Percentiles rank a stretch among this genome's conserved stretches.
Conservation (phyloP, 2,329 filamentous ascomycete genomes). For the Botrytis aclada region DNA sequence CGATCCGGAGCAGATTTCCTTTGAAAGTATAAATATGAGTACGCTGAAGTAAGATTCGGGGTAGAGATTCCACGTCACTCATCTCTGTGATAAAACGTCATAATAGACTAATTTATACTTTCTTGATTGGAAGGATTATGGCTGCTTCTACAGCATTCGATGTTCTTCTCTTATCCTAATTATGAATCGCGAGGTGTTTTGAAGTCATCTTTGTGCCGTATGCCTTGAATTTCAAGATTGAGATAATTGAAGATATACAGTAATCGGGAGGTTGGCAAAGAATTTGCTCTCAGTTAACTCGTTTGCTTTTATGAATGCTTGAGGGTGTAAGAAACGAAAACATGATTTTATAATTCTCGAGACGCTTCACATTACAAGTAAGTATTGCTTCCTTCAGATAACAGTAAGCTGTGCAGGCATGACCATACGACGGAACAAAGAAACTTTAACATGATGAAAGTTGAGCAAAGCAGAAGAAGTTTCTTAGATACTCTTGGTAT, state of each 20-base stretch:
- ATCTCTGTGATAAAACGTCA: fast-evolving
- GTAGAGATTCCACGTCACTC: fast-evolving
- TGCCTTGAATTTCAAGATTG: not conserved
- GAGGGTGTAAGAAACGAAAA: not conserved
- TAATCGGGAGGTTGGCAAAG: no score
- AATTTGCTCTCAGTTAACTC: no score
- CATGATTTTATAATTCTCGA: not conserved
- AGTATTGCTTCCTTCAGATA: not conserved
- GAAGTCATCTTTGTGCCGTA: not conserved
- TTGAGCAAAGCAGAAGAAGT: not conserved
- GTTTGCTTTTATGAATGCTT: no score
- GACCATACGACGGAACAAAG: not conserved
- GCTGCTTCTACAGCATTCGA: not conserved
- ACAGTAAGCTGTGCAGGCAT: not conserved
- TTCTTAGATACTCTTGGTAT: not conserved
- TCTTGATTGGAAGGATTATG: not conserved
- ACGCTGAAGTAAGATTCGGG: not conserved
- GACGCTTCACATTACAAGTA: not conserved
- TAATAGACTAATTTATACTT: not conserved
- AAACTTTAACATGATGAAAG: not conserved
- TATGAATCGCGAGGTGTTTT: not conserved
- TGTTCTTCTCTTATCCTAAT: not conserved
- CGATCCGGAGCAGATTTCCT: no score
- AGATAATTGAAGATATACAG: not conserved
- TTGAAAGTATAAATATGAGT: not conserved